These are phyloP conservation scores for Cryptococcus jaspeensis DNA, from an alignment of 1,284 basidiomycete genomes.

Conservation along the genomic window DNA sequence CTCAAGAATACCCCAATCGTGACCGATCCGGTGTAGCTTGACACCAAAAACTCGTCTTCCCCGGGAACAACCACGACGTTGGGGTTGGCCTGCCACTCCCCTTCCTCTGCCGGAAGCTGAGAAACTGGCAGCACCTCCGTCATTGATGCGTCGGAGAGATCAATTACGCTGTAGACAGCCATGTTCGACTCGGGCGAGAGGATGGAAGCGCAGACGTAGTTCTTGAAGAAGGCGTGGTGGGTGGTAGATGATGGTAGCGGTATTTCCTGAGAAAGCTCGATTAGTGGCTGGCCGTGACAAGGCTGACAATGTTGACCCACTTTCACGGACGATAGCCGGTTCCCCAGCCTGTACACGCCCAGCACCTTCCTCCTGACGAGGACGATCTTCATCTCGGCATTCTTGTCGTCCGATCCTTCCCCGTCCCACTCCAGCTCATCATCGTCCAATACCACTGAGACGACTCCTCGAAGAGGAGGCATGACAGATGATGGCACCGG, in stretches of 20 bases:
- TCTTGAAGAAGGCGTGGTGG: slow-evolving; percentile 64
- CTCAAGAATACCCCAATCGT: slow-evolving; percentile 83
- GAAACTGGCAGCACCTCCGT: slow-evolving; percentile 73
- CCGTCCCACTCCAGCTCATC: slow-evolving; percentile 62
- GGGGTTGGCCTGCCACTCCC: slow-evolving; percentile 58
- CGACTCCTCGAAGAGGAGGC: slow-evolving; percentile 73
- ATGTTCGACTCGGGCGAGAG: slow-evolving; percentile 55
- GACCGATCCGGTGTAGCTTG: slow-evolving; percentile 60
- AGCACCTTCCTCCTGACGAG: slow-evolving; percentile 71
- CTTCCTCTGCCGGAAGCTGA: slow-evolving; percentile 56
- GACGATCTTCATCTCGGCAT: slow-evolving; percentile 70
- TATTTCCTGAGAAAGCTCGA: slow-evolving; percentile 62
- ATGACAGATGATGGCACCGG: slow-evolving; percentile 61
- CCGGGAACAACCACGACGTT: slow-evolving; percentile 68
- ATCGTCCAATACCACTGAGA: slow-evolving; percentile 76
- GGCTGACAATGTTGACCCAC: slow-evolving; percentile 41
- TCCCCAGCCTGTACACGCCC: slow-evolving; percentile 64
- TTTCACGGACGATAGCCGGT: slow-evolving; percentile 63
- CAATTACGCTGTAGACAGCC: slow-evolving; percentile 66
- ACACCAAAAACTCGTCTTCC: slow-evolving; percentile 67
- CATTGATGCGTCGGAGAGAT: slow-evolving; percentile 66
- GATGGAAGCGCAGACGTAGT: slow-evolving; percentile 67
- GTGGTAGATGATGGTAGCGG: slow-evolving; percentile 66
- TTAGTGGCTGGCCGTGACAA: slow-evolving; percentile 24
- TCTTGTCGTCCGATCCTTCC: slow-evolving; percentile 54